Evolutionary conservation across 441 rosid genomes (phyloP).

Genomic region (Arabidopsis hybrid): DNA sequence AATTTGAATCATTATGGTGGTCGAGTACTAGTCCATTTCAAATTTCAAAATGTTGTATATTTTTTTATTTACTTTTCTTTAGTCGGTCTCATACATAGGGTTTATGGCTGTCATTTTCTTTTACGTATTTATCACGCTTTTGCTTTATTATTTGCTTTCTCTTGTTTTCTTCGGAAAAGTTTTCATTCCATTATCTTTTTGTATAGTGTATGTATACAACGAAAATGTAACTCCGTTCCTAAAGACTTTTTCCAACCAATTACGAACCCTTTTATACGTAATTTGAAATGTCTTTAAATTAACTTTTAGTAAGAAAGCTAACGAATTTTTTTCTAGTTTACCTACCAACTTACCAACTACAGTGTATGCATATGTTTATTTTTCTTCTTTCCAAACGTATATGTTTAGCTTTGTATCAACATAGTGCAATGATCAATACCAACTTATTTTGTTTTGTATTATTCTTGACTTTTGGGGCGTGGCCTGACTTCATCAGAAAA

Average conservation of each 20-base stretch:
- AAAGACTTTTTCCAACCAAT: background rate
- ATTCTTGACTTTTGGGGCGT: slow-evolving; percentile 31
- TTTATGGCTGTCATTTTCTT: slow-evolving; percentile 23
- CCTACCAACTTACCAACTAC: slow-evolving; percentile 21
- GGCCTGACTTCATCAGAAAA: slow-evolving; percentile 26
- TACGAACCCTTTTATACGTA: background rate
- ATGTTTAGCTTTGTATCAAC: too few relatives aligned
- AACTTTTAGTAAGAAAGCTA: background rate
- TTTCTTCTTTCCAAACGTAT: too few relatives aligned
- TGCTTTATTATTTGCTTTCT: slow-evolving; percentile 24
- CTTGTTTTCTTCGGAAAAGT: slow-evolving; percentile 3
- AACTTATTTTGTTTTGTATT: too few relatives aligned
- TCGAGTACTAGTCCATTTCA: background rate
- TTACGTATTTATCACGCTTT: slow-evolving; percentile 19
- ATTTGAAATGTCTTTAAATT: background rate
- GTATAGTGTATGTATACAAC: background rate
- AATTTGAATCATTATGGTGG: background rate
- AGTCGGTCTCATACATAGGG: background rate
- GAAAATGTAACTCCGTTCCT: background rate
- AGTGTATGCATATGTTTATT: background rate
- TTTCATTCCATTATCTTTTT: background rate
- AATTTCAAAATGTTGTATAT: background rate
- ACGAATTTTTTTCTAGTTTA: slow-evolving; percentile 18
- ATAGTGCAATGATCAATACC: too few relatives aligned
- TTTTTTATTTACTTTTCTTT: background rate